Base-by-base conservation (phyloP, 116 monocot genomes). In the Zostera marina region DNA sequence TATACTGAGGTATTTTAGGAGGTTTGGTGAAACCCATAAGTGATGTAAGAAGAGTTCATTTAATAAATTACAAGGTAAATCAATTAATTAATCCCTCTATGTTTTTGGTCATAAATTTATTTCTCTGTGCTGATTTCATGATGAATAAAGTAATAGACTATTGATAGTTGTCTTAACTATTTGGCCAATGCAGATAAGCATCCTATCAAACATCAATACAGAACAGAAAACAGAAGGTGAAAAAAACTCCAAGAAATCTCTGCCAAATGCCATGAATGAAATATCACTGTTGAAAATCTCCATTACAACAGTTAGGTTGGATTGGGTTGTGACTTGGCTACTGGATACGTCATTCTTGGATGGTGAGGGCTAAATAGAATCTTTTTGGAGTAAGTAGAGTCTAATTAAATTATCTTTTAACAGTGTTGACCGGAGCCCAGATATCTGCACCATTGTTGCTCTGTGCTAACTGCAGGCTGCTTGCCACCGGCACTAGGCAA, bases 391-490 rank as follows among this genome's bases (percentile, higher is more conserved):
- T 12, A 38, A 56, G 20, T 11, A 56, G 39, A 56, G 39, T 58
- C 58, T 41, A 17, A 17, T 20, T 32, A 32, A 32, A 32, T 32
- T 32, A 32, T 32, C 32, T 32, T 32, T 32, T 32, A 32, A 32
- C 32, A 32, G 51, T 52, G 54, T 53, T 58, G 9, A 22, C 56
- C 8, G 84, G 79, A 3, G 84, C 77, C 84, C 84, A 84, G 6
- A 84, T 62, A 64, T 84, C 84, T 14, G 84, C 84, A 1, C 84
- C 84, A 24, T 84, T 84, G 79, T 69, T 84, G 51, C 58, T 8
- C 32, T 32, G 32, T 3, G 66, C 66, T 14, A 79, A 63, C 41
- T 51, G 54, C 1, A 66, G 52, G 1, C 74, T 69, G 21, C 32
- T 51, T 1, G 39, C 65, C 15, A 68, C 63, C 8, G 84, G 80